Evolutionary conservation across 2,329 filamentous ascomycete species (phyloP), one percentile per base, ranked within the genome.

Genomic region (Neonectria hederae): DNA sequence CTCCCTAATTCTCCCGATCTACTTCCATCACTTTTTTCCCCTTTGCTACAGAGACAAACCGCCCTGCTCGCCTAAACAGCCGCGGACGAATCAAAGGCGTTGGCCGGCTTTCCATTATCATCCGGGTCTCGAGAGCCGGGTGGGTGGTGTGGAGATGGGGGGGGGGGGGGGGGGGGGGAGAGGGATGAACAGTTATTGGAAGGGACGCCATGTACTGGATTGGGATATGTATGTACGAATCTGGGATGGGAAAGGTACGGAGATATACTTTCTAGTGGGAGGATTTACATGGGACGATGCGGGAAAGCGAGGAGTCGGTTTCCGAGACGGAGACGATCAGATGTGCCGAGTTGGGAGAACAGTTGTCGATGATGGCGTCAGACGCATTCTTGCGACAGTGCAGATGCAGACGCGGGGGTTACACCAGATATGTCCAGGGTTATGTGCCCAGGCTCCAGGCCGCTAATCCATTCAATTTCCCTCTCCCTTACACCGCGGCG

Each of bases 1-100:
- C n/a, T 56, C 52, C 69, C 69, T 69, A 69, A 65, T 62, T 59
- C 53, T 70, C 19, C 69, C 69, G 67, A 67, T n/a, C n/a, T 10
- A 42, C n/a, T n/a, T 17, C 28, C 24, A 28, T 66, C 54, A 45
- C 65, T 57, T 57, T 65, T 54, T 65, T 49, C 46, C 58, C 62
- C 7, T 35, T 19, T 19, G 2, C 17, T 30, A 48, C 43, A 35
- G 35, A 17, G 2, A 38, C 35, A 17, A 17, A 17, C 14, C 35
- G 11, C 30, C 11, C n/a, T 13, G 24, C 30, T 17, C 38, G 38
- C n/a, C 10, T 19, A 19, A 42, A 42, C 38, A 42, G n/a, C n/a
- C 38, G 21, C 13, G 13, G 14, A 26, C 57, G 49, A 60, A 60
- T 60, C 28, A 54, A n/a, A n/a, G n/a, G n/a, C n/a, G n/a, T n/a